Percentiles rank a stretch among this genome's conserved stretches.
phyloP scores from a whole-genome alignment of 2,329 filamentous ascomycete species.

The Aspergillus sclerotialis region DNA sequence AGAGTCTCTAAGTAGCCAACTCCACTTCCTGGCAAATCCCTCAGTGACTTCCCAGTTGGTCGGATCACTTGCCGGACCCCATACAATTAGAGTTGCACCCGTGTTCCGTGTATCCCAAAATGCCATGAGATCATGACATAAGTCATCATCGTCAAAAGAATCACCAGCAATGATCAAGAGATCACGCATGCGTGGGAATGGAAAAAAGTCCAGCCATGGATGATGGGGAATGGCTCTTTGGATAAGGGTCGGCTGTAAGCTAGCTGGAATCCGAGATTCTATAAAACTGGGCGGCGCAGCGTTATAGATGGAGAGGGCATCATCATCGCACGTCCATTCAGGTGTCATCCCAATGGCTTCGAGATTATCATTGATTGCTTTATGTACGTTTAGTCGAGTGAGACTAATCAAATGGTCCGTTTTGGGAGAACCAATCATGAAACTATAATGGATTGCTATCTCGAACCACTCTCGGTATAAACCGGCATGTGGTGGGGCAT shows the following conservation, averaged over 20 bases:
- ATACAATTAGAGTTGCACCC: slow-evolving; percentile 23
- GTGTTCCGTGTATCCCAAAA: slow-evolving; percentile 15
- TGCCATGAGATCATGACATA: slow-evolving; percentile 29
- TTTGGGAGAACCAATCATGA: slow-evolving; percentile 7
- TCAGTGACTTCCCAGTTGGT: slow-evolving; percentile 33
- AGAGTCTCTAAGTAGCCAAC: slow-evolving; percentile 26
- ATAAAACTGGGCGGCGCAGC: slow-evolving; percentile 2
- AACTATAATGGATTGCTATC: slow-evolving; percentile 3
- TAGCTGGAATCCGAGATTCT: slow-evolving; percentile 9
- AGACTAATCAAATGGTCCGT: slow-evolving; percentile 20
- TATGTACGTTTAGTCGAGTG: slow-evolving; percentile 20
- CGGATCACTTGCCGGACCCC: slow-evolving; percentile 30
- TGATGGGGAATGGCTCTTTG: slow-evolving; percentile 29
- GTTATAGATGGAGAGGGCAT: slow-evolving; percentile 14
- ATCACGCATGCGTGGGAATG: slow-evolving; percentile 35
- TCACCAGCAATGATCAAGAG: slow-evolving; percentile 24
- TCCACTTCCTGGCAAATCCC: slow-evolving; percentile 30
- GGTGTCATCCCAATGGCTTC: slow-evolving; percentile 13
- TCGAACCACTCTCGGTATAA: slow-evolving; percentile 5
- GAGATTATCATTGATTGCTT: slow-evolving; percentile 18
- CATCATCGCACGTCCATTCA: slow-evolving; percentile 9
- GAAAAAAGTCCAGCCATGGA: slow-evolving; percentile 36
- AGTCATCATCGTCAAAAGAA: slow-evolving; percentile 30
- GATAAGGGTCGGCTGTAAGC: slow-evolving; percentile 27
- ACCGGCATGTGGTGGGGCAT: slow-evolving; percentile 2